Base-by-base conservation (phyloP, 768 basidiomycete species). In the Hydnomerulius pinastri region DNA sequence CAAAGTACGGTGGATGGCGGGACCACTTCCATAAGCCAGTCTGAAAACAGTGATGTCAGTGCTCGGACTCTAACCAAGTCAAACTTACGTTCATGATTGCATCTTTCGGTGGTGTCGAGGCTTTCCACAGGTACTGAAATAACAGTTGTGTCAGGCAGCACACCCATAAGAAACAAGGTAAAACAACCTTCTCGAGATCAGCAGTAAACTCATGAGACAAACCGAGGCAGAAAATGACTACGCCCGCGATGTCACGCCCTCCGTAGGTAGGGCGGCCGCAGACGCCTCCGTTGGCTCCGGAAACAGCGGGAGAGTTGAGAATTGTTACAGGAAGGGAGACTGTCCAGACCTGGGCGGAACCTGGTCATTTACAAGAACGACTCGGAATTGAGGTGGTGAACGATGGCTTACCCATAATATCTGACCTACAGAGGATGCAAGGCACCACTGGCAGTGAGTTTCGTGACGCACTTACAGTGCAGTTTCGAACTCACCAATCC, bases 1-100 rank as follows among this genome's bases (percentile, higher is more conserved):
- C 86, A 58, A 86, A 85, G 61, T 86, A 87, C 1, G 84, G 81
- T 17, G 86, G 85, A 58, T 87, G 83, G 3, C 85, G 76, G 20
- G 79, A 78, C n/a, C 32, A n/a, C n/a, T n/a, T n/a, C n/a, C n/a
- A n/a, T n/a, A n/a, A n/a, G n/a, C n/a, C n/a, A n/a, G n/a, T n/a
- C n/a, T n/a, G n/a, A n/a, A n/a, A n/a, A n/a, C n/a, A n/a, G n/a
- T n/a, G n/a, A n/a, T 33, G 12, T 33, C 12, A 33, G 11, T n/a
- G 6, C 32, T 4, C 13, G 13, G 13, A 13, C n/a, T 33, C 10
- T 13, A 13, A 33, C 32, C 32, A 4, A 11, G 32, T 11, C 13
- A 33, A 33, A n/a, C 6, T n/a, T 49, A 80, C 78, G 59, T 60
- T 75, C 43, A 72, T 77, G 7, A 81, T 78, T 37, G 79, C 78